Base-by-base conservation (phyloP, 2,329 filamentous ascomycete species). In the Pseudocercospora cruenta region DNA sequence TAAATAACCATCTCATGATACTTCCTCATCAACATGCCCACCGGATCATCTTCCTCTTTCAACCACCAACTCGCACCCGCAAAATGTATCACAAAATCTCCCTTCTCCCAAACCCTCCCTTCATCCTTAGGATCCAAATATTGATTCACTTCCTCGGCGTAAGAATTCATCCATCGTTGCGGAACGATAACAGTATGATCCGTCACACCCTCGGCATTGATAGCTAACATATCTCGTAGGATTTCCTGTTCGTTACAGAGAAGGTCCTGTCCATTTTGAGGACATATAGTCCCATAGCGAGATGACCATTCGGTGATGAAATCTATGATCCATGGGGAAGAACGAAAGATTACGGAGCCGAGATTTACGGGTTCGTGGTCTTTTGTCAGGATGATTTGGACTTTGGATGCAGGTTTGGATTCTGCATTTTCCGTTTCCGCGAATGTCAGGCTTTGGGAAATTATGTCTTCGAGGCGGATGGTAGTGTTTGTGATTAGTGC, bases 31-130 rank as follows among this genome's bases (percentile, higher is more conserved):
- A 80, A 71, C 54, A 73, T 65, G 0, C 79, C 79, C 0, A 78
- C 78, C 1, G 79, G 75, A 70, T 80, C 62, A 57, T 49, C 19
- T 74, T 76, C 57, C 79, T 73, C 14, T 80, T 14, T 72, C 63
- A 80, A 77, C 51, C 51, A 54, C 22, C 78, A 79, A 77, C 78
- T 80, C 7, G 79, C 79, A 8, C 79, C 79, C 1, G 79, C 78
- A 64, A 81, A 81, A 70, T 81, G 79, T n/a, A 81, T 43, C 33
- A 79, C 65, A 10, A 64, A 60, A 49, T 64, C 62, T 3, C 62
- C 62, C n/a, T 22, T 26, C 39, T 60, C 47, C 62, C 62, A 64
- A 19, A 51, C 33, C 57, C 62, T 64, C 24, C 19, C 55, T n/a
- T 43, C 22, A 4, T 77, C 60, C 21, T 65, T 26, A 7, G 58